Base-by-base conservation (phyloP, 2,329 filamentous ascomycete genomes). In the Hawksworthiomyces lignivorus region DNA sequence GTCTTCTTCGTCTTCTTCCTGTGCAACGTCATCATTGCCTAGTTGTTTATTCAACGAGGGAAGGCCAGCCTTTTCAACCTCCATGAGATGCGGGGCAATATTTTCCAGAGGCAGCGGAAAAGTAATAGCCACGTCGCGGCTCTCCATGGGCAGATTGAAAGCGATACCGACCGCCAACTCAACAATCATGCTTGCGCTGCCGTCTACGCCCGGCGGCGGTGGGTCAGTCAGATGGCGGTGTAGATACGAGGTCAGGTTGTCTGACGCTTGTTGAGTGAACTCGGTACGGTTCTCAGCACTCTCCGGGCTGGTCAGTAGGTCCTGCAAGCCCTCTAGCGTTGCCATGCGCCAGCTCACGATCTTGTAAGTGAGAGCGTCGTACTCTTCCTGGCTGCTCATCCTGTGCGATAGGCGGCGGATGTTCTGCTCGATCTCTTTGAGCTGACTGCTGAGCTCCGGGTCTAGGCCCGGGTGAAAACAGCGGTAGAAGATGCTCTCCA, bases 381-480 rank as follows among this genome's bases (percentile, higher is more conserved):
- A 86, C 58, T 97, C 90, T 57, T 96, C 90, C 41, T 85, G 79
- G 43, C 82, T 89, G 53, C 74, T 80, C 50, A 84, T 70, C 12
- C 80, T 77, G 46, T 85, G 81, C 36, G 85, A 82, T 53, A 84
- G 84, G 40, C 75, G 75, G 39, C 92, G 82, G 47, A 98, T 88
- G 58, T 88, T 94, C 51, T 82, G 77, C 66, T 96, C 90, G 48
- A 97, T 87, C 35, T 72, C 70, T 67, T 96, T 96, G 41, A 98
- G 69, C 49, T 86, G 80, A 11, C 73, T 69, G 52, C 87, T 94
- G 19, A 97, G 69, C 9, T 72, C 70, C 0, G 77, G 70, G 39
- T 96, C 87, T 11, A 98, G 72, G 9, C 82, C 82, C 0, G 92
- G 92, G 57, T 98, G 92, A 65, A 98, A 97, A 62, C 84, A 89